These are phyloP conservation scores for Aspergillus cejpii DNA, from an alignment of 2,329 filamentous ascomycete genomes.

Conservation along the genomic window DNA sequence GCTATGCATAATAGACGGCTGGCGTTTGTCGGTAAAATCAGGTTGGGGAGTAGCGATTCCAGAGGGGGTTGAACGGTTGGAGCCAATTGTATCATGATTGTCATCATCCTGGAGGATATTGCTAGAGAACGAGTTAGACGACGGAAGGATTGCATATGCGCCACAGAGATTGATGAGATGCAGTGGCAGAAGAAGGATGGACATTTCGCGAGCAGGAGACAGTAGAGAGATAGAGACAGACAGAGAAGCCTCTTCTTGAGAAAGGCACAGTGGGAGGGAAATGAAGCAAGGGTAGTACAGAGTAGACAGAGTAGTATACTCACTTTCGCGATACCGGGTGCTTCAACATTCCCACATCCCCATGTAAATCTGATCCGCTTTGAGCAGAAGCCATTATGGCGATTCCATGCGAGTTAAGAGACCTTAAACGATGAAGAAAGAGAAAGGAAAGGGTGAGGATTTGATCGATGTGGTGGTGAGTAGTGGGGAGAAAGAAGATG, in stretches of 20 bases:
- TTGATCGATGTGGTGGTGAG: too few species aligned
- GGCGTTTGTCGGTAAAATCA: constrained; percentile 86
- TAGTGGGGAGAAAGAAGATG: too few species aligned
- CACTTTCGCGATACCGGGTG: constrained; percentile 55
- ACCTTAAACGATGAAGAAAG: constrained; percentile 12
- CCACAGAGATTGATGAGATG: neutral
- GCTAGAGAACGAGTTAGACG: constrained; percentile 25
- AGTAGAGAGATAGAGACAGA: too few species aligned
- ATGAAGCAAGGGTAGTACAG: constrained; percentile 6
- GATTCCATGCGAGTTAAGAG: constrained; percentile 32
- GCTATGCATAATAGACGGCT: constrained; percentile 88
- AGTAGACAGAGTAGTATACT: constrained; percentile 28
- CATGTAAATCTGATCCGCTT: constrained; percentile 45
- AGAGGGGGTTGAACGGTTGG: constrained; percentile 75
- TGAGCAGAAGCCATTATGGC: constrained; percentile 39
- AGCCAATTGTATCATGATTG: constrained; percentile 50
- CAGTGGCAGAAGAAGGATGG: too few species aligned
- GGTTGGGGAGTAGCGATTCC: constrained; percentile 89
- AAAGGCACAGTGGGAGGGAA: too few species aligned
- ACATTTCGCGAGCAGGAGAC: too few species aligned
- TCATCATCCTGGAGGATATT: constrained; percentile 38
- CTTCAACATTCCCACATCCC: constrained; percentile 52
- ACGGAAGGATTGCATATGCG: constrained; percentile 6
- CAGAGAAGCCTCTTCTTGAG: too few species aligned
- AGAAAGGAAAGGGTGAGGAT: constrained; percentile 3